Base-by-base conservation (phyloP, 139 green algal species). In the Chlorella sp. region DNA sequence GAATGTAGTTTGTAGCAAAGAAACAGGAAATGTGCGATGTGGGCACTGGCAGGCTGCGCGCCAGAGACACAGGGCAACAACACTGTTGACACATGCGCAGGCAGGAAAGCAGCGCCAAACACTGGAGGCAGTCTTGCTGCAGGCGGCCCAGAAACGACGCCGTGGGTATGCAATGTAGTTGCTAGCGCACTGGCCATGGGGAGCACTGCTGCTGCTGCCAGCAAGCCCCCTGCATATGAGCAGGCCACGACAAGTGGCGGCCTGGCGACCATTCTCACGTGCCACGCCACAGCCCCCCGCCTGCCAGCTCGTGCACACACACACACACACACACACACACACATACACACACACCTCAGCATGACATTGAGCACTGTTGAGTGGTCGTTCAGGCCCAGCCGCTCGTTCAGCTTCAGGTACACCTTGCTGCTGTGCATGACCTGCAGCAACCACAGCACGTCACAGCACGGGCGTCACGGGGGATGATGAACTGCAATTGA, bases 351-450 rank as follows among this genome's bases (percentile, higher is more conserved):
- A 97, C 48, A 96, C 93, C 90, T 96, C 28, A 99, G 92, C 91
- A 98, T 99, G 30, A 98, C 90, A 83, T 95, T 96, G 28, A 99
- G 76, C 28, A 94, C 91, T n/a, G 94, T 95, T 19, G 96, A 86
- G 93, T 99, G 97, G 90, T 99, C 97, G 18, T 89, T 90, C 84
- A 99, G 85, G 3, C 96, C 97, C 34, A 98, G 84, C 48, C 94
- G 93, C 90, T 99, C 97, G 0, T 80, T 89, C 75, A 99, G 94
- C 39, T 94, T 89, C 4, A 88, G 91, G 91, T 99, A 99, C 87
- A 99, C 97, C 93, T 98, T 99, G 93, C 92, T 97, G 92, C 94
- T 96, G 91, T 99, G 97, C 95, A 99, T 98, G 57, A 98, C 97
- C 93, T 99, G 95, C 77, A 57, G 18, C 12, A 0, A n/a, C 2